phyloP scores from a whole-genome alignment of 257 asterid species.

The Gentiana dahurica region DNA sequence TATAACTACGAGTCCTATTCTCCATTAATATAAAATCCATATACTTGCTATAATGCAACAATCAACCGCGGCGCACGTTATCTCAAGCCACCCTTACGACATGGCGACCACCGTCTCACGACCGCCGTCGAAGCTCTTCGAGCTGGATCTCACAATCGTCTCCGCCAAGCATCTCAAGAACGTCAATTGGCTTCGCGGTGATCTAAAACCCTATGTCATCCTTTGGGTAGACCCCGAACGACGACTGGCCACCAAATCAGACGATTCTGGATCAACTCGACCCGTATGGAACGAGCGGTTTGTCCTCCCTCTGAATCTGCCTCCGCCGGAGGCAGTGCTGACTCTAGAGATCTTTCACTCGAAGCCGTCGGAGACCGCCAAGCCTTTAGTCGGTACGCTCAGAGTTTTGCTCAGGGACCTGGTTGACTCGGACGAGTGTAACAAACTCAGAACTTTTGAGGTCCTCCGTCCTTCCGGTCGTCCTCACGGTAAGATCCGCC shows the following conservation, averaged over 20 bases:
- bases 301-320: conserved; percentile 39
- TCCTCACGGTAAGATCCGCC: conserved; percentile 78
- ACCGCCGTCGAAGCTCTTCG: conserved; percentile 40
- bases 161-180: conserved; percentile 83
- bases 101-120: conserved; percentile 30
- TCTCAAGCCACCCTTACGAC: conserved; percentile 10
- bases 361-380: conserved; percentile 66
- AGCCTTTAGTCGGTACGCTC: conserved; percentile 68
- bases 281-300: conserved; percentile 92
- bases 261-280: conserved; percentile 50
- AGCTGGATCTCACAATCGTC: conserved; percentile 57
- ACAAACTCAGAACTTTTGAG: conserved; percentile 28
- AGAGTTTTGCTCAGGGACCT: conserved; percentile 48
- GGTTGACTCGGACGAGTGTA: conserved; percentile 20
- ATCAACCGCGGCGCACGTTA: conserved; percentile 5
- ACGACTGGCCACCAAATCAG: conserved; percentile 76
- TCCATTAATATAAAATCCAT: not conserved
- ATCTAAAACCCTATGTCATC: conserved; percentile 71
- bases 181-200: conserved; percentile 83
- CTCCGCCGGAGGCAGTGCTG: conserved; percentile 43
- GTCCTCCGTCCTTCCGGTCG: conserved; percentile 85
- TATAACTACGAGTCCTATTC: not conserved
- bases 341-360: conserved; percentile 78
- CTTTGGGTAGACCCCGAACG: conserved; percentile 84
- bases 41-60: not conserved